phyloP scores from a whole-genome alignment of 176 grass and related monocot species.

The Oryza glumipatula region DNA sequence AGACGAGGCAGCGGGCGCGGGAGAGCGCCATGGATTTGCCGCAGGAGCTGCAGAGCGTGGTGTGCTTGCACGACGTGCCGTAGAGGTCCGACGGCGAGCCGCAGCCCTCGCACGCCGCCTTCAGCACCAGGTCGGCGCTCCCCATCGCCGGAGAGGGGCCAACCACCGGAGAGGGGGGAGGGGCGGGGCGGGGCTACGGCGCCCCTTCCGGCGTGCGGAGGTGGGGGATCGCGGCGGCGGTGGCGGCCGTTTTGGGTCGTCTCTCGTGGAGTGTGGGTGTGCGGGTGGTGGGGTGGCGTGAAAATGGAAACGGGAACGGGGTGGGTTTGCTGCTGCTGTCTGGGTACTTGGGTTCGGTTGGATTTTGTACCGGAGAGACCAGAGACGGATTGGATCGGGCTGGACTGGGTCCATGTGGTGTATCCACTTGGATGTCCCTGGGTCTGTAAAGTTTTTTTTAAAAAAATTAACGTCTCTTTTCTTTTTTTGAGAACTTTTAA shows the following conservation, averaged over 20 bases:
- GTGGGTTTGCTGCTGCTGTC: too few species aligned
- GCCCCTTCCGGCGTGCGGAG: slow-evolving; percentile 12
- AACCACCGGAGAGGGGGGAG: not conserved
- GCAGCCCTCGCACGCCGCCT: slow-evolving; percentile 78
- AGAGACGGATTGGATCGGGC: too few species aligned
- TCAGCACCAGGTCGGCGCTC: slow-evolving; percentile 82
- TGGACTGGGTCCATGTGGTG: too few species aligned
- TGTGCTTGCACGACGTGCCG: slow-evolving; percentile 93
- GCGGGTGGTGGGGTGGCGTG: not conserved
- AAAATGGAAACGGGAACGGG: not conserved
- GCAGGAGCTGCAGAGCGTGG: slow-evolving; percentile 82
- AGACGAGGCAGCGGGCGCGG: slow-evolving; percentile 68
- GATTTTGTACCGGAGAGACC: too few species aligned
- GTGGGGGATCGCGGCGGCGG: not conserved
- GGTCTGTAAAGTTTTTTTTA: too few species aligned
- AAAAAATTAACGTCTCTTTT: too few species aligned
- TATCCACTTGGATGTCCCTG: too few species aligned
- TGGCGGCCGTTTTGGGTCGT: not conserved
- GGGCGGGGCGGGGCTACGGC: not conserved
- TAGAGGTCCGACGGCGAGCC: slow-evolving; percentile 83
- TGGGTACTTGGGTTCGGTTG: too few species aligned
- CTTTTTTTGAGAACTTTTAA: too few species aligned
- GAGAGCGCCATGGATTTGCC: slow-evolving; percentile 80
- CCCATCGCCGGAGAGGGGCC: slow-evolving; percentile 28
- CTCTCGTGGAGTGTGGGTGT: not conserved